Evolutionary conservation across 2,329 filamentous ascomycete species (phyloP), one percentile per base, ranked within the genome.

Genomic region (Xylariaceae sp.): DNA sequence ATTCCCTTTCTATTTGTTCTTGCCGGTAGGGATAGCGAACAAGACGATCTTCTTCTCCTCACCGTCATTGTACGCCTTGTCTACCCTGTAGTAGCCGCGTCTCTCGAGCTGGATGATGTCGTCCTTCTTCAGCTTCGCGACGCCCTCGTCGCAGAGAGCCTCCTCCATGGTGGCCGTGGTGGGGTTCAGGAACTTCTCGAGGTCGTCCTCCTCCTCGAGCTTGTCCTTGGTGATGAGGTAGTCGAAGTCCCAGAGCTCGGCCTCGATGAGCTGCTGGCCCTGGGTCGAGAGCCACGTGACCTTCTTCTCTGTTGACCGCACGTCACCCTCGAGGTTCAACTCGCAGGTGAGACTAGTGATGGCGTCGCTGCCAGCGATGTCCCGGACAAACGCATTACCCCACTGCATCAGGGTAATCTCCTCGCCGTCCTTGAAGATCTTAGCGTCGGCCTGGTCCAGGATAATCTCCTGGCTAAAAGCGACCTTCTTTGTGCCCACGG

Each of bases 391-490:
- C 10, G 89, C 90, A 70, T 96, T 95, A 68, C 93, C 94, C 93
- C 93, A 97, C 74, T 89, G 89, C 93, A 97, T 97, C 48, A 97
- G 81, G 0, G 93, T 97, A 69, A 97, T 90, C 75, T 97, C 92
- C 78, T 97, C 93, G 71, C 88, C 87, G 61, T 88, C 81, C 68
- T 85, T 88, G 76, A 97, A 95, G 30, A 82, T 83, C 73, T 88
- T 87, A 62, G 88, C 90, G 69, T 97, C 93, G 51, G 82, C 88
- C 75, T 97, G 93, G 72, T 97, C 93, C 55, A 97, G 78, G 62
- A 94, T 78, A 65, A 97, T 80, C 63, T 86, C 82, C 59, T 83
- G 82, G 71, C 88, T 89, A 74, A 88, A 95, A 30, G 85, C 81
- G 4, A 96, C 90, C 76, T 90, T 89, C 82, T 97, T 97, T 68